Percentiles rank a stretch among this genome's conserved stretches.
Conservation (phyloP, 306 rosid genomes). For the Glycyrrhiza uralensis region DNA sequence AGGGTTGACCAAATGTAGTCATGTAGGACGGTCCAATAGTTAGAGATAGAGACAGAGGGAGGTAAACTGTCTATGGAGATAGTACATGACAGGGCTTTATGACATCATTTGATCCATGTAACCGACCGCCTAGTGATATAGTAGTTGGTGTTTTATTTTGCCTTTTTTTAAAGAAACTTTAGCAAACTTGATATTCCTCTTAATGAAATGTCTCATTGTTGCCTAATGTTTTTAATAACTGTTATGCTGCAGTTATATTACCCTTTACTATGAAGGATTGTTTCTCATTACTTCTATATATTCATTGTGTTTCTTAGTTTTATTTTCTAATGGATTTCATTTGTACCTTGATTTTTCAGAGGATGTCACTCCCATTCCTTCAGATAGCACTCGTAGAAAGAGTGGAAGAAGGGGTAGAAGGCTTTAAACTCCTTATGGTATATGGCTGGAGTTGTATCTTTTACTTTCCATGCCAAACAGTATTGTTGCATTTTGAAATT, state of each 20-base stretch:
- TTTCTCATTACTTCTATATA: neutral
- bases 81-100: neutral
- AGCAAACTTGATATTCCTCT: neutral
- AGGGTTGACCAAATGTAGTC: neutral
- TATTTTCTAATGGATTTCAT: neutral
- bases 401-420: conserved; percentile 93
- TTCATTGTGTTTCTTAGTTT: neutral
- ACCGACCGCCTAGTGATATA: too few relatives aligned
- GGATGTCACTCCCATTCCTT: conserved; percentile 94
- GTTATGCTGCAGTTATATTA: neutral
- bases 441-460: conserved; percentile 8
- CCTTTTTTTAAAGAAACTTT: too few relatives aligned
- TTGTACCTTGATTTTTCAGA: conserved; percentile 41
- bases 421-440: conserved; percentile 37
- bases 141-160: neutral
- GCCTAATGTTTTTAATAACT: neutral
- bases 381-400: conserved; percentile 91
- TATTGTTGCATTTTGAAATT: conserved; percentile 19
- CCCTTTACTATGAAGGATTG: neutral
- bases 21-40: neutral
- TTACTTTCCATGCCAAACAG: conserved; percentile 13
- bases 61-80: neutral
- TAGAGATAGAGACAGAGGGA: neutral
- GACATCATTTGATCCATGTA: neutral
- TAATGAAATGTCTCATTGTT: neutral